Evolutionary conservation across 495 filamentous ascomycete genomes (phyloP), one percentile per base, ranked within the genome.

Genomic region (Podospora fimiseda): DNA sequence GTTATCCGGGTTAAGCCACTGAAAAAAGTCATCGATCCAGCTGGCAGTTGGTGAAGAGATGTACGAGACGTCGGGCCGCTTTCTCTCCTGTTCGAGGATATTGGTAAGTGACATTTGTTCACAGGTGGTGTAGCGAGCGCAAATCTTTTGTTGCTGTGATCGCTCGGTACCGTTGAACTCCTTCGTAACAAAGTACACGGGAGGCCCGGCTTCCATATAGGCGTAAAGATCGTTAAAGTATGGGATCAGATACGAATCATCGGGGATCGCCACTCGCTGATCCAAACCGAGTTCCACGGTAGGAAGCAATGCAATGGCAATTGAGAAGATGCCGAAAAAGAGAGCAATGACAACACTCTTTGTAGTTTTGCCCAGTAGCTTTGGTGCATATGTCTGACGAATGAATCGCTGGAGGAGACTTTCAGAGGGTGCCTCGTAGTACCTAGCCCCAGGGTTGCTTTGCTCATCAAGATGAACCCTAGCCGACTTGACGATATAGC

Each of bases 1-100:
- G 50, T 90, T 85, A 13, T 76, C 73, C 0, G 94, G 94, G 58
- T 96, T 93, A 13, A 97, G 75, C 94, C 94, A 98, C 55, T 87
- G 81, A 70, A 97, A 88, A 68, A 88, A 96, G 62, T 98, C 93
- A 65, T 98, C 93, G 23, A 98, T 76, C 93, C 93, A 98, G 64
- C 88, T 95, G 16, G 93, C 93, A 4, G 90, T 83, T 1, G 90
- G 83, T n/a, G 89, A 85, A n/a, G 88, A 75, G 54, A 98, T 87
- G 68, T 94, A 96, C 2, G 90, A 96, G 3, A 89, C 78, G n/a
- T 92, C 78, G 0, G 90, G 77, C 14, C 94, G 80, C 69, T 95
- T 97, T 3, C 92, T 82, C 70, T 98, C 93, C 64, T 88, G 86
- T 60, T 97, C 93, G 6, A 98, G 74, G 2, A 95, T 77, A 59